Percentiles rank a stretch among this genome's conserved stretches.
Conservation (phyloP, 805 yeast genomes). For the Starmerella sirachaensis region DNA sequence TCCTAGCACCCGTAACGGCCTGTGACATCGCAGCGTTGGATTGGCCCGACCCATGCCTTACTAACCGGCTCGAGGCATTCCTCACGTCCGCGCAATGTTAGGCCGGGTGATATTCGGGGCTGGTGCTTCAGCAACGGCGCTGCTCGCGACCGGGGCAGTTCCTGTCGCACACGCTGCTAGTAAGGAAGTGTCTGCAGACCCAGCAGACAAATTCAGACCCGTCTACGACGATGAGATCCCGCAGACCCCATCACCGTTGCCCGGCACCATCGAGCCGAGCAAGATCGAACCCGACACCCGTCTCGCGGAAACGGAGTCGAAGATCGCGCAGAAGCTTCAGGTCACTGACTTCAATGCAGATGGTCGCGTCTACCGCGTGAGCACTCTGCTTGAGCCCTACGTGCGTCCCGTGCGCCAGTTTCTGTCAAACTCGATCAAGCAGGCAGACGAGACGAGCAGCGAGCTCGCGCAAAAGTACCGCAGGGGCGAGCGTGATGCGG, state of each 20-base stretch:
- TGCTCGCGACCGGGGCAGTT: not conserved
- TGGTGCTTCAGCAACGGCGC: slow-evolving; percentile 1
- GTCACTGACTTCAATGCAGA: slow-evolving; percentile 32
- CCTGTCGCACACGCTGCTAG: slow-evolving; percentile 10
- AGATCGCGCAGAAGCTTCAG: slow-evolving; percentile 16
- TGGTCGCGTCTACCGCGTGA: slow-evolving; percentile 47
- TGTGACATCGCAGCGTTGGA: too few relatives aligned
- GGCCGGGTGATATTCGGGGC: slow-evolving; percentile 3
- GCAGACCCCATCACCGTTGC: slow-evolving; percentile 19
- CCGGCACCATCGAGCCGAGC: slow-evolving; percentile 24
- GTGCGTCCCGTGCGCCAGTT: slow-evolving; percentile 40
- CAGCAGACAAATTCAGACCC: slow-evolving; percentile 19
- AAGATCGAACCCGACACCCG: slow-evolving; percentile 11
- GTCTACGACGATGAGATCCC: slow-evolving; percentile 26
- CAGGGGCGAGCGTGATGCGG: slow-evolving; percentile 49
- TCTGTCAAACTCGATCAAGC: slow-evolving; percentile 28
- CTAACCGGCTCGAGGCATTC: too few relatives aligned
- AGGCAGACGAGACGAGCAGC: slow-evolving; percentile 34
- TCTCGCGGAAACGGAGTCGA: slow-evolving; percentile 13
- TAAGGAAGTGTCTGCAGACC: too few relatives aligned
- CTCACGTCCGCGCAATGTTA: too few relatives aligned
- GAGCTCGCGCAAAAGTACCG: slow-evolving; percentile 40
- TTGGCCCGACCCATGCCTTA: too few relatives aligned
- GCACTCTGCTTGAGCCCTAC: slow-evolving; percentile 37
- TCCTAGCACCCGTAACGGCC: too few relatives aligned